Conservation (phyloP, 2,329 filamentous ascomycete species). For the Teratosphaeria pseudoeucalypti region DNA sequence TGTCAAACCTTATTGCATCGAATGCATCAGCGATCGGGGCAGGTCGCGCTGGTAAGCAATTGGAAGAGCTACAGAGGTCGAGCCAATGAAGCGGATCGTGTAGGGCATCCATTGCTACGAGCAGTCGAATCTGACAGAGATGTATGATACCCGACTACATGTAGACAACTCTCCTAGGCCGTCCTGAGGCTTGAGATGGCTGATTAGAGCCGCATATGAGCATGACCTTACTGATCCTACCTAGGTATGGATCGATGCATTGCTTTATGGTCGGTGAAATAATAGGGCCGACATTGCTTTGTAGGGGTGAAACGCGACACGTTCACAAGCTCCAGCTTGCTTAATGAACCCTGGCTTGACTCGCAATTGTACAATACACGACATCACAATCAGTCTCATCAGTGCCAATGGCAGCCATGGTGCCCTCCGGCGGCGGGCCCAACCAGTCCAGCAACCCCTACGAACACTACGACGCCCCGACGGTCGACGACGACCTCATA, state of each 20-base stretch:
- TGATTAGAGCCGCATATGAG: neutral
- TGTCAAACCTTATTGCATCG: neutral
- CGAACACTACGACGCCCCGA: slow-evolving; percentile 36
- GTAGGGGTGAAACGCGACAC: neutral
- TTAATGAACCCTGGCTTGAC: neutral
- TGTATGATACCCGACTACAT: neutral
- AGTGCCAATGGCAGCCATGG: slow-evolving; percentile 34
- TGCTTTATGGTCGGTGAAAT: neutral
- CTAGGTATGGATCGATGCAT: neutral
- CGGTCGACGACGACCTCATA: slow-evolving; percentile 41
- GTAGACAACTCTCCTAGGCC: neutral
- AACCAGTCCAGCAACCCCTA: slow-evolving; percentile 23
- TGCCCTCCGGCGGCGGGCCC: slow-evolving; percentile 28
- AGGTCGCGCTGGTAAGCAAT: neutral
- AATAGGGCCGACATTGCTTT: neutral
- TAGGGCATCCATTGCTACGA: neutral
- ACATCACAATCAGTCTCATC: neutral
- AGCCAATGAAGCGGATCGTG: neutral
- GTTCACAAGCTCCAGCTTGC: neutral
- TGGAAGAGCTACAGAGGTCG: neutral
- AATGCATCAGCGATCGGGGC: neutral
- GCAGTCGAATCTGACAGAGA: too few relatives aligned
- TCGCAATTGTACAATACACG: neutral
- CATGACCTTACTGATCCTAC: neutral
- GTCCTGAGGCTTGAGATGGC: neutral